Conservation (phyloP, 2,329 filamentous ascomycete species). For the Gnomoniopsis smithogilvyi region DNA sequence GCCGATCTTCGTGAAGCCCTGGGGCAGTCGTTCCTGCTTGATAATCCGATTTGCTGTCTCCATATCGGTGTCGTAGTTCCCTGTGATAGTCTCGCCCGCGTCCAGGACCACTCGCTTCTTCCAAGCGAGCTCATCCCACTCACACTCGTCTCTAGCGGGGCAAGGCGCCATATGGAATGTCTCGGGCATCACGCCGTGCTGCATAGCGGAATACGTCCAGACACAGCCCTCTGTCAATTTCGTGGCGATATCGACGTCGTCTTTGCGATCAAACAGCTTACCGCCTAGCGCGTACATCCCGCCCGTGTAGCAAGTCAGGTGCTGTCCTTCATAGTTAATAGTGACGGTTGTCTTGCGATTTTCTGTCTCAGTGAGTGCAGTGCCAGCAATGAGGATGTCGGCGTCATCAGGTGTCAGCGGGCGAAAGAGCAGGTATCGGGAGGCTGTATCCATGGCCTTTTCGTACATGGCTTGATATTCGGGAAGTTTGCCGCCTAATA, state of each 20-base stretch:
- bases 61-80: slow-evolving; percentile 5
- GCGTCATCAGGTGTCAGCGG: slow-evolving; percentile 55
- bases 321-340: slow-evolving; percentile 34
- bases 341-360: slow-evolving; percentile 15
- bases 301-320: slow-evolving; percentile 50
- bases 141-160: slow-evolving; percentile 21
- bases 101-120: slow-evolving; percentile 19
- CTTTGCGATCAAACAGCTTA: slow-evolving; percentile 36
- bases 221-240: slow-evolving; percentile 49
- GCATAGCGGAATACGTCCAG: slow-evolving; percentile 46
- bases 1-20: slow-evolving; percentile 5
- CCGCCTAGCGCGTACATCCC: slow-evolving; percentile 49
- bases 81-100: slow-evolving; percentile 7
- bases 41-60: slow-evolving; percentile 3
- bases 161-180: slow-evolving; percentile 41
- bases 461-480: slow-evolving; percentile 57
- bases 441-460: slow-evolving; percentile 51
- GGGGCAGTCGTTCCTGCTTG: slow-evolving; percentile 2
- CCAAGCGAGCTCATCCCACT: slow-evolving; percentile 28
- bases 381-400: slow-evolving; percentile 54
- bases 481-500: slow-evolving; percentile 54
- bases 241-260: slow-evolving; percentile 40
- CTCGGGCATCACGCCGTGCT: slow-evolving; percentile 52
- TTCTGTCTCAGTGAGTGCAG: slow-evolving; percentile 23
- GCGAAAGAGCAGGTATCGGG: slow-evolving; percentile 57